phyloP scores from a whole-genome alignment of 1,284 basidiomycete genomes.

The Athelia psychrophila region DNA sequence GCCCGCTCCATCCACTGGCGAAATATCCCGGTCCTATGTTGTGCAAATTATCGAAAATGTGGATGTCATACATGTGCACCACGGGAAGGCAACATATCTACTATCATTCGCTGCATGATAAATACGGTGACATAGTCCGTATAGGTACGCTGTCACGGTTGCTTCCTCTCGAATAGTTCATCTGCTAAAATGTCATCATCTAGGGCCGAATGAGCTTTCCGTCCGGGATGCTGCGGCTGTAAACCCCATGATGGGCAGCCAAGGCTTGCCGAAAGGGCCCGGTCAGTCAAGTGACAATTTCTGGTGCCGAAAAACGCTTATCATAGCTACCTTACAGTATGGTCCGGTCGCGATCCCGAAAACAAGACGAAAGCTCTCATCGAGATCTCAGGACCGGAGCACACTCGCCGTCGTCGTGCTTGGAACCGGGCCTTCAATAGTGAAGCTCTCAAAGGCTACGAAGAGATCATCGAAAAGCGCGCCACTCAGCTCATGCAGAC shows the following conservation, averaged over 20 bases:
- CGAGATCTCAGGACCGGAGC: conserved; percentile 25
- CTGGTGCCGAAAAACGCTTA: neutral
- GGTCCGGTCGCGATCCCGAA: conserved; percentile 18
- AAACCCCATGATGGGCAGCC: conserved; percentile 25
- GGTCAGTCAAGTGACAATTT: conserved; percentile 20
- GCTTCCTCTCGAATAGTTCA: too few species aligned
- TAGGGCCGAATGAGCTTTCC: conserved; percentile 39
- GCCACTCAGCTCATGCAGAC: conserved; percentile 34
- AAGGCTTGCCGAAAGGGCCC: conserved; percentile 36
- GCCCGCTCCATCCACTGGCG: conserved; percentile 42
- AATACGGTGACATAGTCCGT: conserved; percentile 41
- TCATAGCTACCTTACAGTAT: conserved; percentile 15
- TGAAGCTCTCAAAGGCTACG: conserved; percentile 49
- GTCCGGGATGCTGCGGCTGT: conserved; percentile 26
- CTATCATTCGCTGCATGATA: conserved; percentile 32
- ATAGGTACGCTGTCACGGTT: conserved; percentile 25
- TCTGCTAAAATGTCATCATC: neutral
- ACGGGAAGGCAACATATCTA: conserved; percentile 34
- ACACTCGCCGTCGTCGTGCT: conserved; percentile 43
- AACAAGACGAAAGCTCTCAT: conserved; percentile 12
- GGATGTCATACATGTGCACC: conserved; percentile 23
- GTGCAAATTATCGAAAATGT: conserved; percentile 33
- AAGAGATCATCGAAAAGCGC: conserved; percentile 37
- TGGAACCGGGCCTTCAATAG: conserved; percentile 54
- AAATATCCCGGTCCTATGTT: conserved; percentile 36